Evolutionary conservation across 495 filamentous ascomycete genomes (phyloP), one percentile per base, ranked within the genome.

Genomic region (Aspergillus saccharolyticus): DNA sequence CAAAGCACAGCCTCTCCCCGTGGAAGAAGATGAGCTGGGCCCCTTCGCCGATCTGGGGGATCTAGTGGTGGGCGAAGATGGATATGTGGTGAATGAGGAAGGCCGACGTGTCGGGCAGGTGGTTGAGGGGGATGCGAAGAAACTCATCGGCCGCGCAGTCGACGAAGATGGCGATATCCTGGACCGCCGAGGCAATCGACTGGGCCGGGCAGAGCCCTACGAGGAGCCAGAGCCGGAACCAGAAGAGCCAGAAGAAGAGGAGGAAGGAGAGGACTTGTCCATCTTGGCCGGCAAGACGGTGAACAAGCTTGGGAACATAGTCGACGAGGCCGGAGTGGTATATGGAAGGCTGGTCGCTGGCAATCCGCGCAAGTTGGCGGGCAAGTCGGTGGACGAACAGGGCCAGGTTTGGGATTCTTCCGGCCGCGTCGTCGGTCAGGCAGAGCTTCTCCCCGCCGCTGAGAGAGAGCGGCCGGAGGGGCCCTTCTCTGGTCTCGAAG

Each of bases 141-240:
- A 80, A 51, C 81, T 95, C 12, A 76, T 86, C 43, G 89, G 89
- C n/a, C 85, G 87, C 60, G 70, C 76, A 17, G 89, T 94, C 44
- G 90, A 94, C 63, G 79, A 87, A 39, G 90, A 96, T 64, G 90
- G 90, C 12, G 90, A 94, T 56, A 88, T 96, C 58, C 73, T 91
- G 33, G 90, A 93, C 67, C 85, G 83, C 62, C 83, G 82, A 50
- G 90, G 90, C 43, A 92, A 91, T 64, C 81, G 86, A 46, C 85
- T 90, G 60, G 90, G 90, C 52, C 84, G 83, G 52, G 87, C 85
- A 15, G 87, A 91, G 71, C 83, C 82, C 6, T 90, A 83, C 66
- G 80, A 89, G 53, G 78, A 80, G 47, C 78, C 70, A 28, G 85
- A 80, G 59, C 76, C 71, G 58, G 83, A 81, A 60, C 59, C 53